These are phyloP conservation scores for Pythium coloratum DNA, from an alignment of 352 stramenopile genomes.

Conservation along the genomic window DNA sequence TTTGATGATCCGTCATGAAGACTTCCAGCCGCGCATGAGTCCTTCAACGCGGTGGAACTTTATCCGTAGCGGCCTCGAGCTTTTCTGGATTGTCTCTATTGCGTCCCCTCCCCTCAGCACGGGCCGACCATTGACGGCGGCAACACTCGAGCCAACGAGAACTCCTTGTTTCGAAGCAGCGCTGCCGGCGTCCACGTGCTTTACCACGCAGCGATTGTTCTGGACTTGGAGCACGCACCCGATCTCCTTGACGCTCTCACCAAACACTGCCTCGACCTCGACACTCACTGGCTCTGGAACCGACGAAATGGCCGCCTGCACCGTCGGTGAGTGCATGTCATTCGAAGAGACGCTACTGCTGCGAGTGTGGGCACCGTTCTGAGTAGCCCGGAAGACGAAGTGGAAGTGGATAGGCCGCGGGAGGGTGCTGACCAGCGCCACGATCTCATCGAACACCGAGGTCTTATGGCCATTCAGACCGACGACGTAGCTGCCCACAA, in stretches of 20 bases:
- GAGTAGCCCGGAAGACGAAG: constrained; percentile 52
- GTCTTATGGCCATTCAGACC: constrained; percentile 60
- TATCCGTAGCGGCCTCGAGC: constrained; percentile 55
- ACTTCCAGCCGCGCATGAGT: constrained; percentile 67
- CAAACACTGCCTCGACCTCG: constrained; percentile 56
- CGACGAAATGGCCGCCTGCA: constrained; percentile 41
- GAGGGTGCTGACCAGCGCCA: constrained; percentile 50
- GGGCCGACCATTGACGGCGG: constrained; percentile 62
- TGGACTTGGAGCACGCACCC: constrained; percentile 55
- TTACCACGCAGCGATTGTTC: constrained; percentile 62
- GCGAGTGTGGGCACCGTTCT: background rate
- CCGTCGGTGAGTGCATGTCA: background rate
- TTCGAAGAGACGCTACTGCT: background rate
- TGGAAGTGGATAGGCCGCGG: constrained; percentile 64
- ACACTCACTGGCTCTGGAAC: constrained; percentile 62
- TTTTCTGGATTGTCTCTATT: constrained; percentile 52
- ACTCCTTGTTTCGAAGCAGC: constrained; percentile 54
- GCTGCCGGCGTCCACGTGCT: constrained; percentile 51
- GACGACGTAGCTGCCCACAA: constrained; percentile 76
- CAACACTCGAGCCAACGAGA: constrained; percentile 64
- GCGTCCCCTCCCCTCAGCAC: constrained; percentile 49
- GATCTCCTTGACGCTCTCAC: constrained; percentile 44
- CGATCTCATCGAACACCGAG: constrained; percentile 71
- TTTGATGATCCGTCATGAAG: background rate
- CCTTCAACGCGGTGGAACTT: constrained; percentile 78